Percentiles rank a stretch among this genome's conserved stretches.
Conservation (phyloP, 345 rosid genomes). For the Eucalyptus polybractea region DNA sequence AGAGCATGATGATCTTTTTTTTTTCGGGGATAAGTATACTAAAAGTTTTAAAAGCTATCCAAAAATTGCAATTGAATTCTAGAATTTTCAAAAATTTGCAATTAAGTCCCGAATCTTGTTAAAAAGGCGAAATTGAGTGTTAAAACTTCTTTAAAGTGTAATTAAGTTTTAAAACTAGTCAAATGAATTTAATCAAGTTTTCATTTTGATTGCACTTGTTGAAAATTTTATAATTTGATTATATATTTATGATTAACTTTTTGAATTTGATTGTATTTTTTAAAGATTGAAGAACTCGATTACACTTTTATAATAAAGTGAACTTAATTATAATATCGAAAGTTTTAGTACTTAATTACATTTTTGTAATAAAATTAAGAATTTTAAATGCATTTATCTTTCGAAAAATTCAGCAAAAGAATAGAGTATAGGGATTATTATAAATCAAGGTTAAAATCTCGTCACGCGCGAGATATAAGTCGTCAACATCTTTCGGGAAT, state of each 20-base stretch:
- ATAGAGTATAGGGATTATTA: background rate
- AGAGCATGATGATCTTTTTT: background rate
- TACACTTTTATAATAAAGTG: rapidly evolving
- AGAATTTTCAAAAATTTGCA: no score
- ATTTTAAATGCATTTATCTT: no score
- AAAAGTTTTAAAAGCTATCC: rapidly evolving
- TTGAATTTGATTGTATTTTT: no score
- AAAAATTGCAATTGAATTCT: rapidly evolving
- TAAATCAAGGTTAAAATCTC: background rate
- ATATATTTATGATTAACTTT: no score
- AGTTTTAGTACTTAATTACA: no score
- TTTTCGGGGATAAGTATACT: rapidly evolving
- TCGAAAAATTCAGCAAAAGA: rapidly evolving
- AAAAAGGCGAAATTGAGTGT: rapidly evolving
- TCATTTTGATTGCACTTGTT: no score
- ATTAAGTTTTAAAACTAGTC: rapidly evolving
- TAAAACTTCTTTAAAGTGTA: rapidly evolving
- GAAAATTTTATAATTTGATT: no score
- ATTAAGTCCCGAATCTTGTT: rapidly evolving
- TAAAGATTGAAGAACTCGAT: no score
- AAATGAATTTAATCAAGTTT: no score
- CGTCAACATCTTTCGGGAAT: background rate
- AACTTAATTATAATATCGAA: no score
- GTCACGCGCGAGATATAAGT: rapidly evolving
- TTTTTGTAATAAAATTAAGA: no score